Evolutionary conservation across 495 filamentous ascomycete species (phyloP), one percentile per base, ranked within the genome.

Genomic region (Chaetomium fimeti): DNA sequence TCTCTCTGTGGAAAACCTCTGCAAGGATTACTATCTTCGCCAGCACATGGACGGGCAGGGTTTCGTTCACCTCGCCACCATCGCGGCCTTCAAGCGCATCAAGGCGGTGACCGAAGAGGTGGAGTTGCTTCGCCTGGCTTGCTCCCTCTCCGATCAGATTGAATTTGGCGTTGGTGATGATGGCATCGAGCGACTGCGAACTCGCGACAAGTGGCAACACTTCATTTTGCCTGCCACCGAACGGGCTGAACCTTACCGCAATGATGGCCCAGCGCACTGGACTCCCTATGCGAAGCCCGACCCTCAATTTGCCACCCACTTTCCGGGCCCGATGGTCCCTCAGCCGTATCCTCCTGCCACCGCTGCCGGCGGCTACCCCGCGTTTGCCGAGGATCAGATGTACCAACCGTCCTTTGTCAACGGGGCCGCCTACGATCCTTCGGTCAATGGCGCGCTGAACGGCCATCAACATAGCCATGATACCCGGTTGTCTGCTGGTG

Each of bases 1-100:
- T 75, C 94, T 98, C 77, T 98, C 93, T 0, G 83, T 96, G 11
- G 92, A 98, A 67, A 98, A 98, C 74, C 84, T 97, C 61, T 93
- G 91, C 84, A 98, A 96, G 76, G 94, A 98, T 70, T 83, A 88
- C 68, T 98, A 86, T 76, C 83, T 98, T 32, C 87, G 94, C 36
- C 87, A 86, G 65, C 88, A 91, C 59, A 97, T 98, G 95, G 93
- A 98, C 71, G 89, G 86, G 3, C 88, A 97, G 74, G 94, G 94
- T 11, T 98, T 90, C 72, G 92, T 97, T n/a, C 85, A 83, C 58
- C 74, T 98, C 60, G 75, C 74, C 28, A 79, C 96, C 49, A 87
- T 98, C 64, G 88, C 90, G 11, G 80, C 76, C 47, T 98, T 98
- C 80, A 91, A 90, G 71, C 87, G 93, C 55, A 88, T 98, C 71